Evolutionary conservation across 345 rosid species (phyloP), one percentile per base, ranked within the genome.

Genomic region (Bruguiera sexangula): DNA sequence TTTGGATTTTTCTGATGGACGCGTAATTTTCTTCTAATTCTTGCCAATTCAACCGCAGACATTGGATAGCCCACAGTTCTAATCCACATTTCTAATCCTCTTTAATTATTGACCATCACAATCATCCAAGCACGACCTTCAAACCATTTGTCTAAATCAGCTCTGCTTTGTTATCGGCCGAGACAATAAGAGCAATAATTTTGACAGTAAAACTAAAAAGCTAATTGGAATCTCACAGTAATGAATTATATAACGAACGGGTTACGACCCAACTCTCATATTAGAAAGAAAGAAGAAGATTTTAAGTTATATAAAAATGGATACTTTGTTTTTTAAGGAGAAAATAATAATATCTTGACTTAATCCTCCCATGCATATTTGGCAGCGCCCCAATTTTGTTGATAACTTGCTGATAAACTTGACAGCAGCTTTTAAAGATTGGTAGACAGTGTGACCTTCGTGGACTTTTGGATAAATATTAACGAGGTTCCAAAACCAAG

Each of bases 21-120:
- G 29, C 11, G 48, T 22, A 32, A 57, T 55, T 36, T 36, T 26
- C 48, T 36, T 24, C 0, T 13, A 18, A 29, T 27, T 22, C 22
- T 39, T 59, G 57, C 29, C 19, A 8, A 21, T 9, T 37, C 60
- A 67, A 36, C 53, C 16, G 24, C 52, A 67, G 62, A 67, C 70
- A 67, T 2, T 2, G 19, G 62, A 34, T 30, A 36, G 24, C 36
- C 32, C 46, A 56, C 21, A 2, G 24, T 36, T 54, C 60, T 26
- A 56, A 36, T 67, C 53, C 22, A 24, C 21, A 3, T 20, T 22
- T 54, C 50, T 26, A 56, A 37, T 55, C 34, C 24, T 36, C 34
- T 55, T 56, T 67, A 55, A 37, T 67, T 54, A 56, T 67, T 56
- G 29, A 66, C 20, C 1, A 27, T 6, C 57, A 24, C 51, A 16